Base-by-base conservation (phyloP, 169 alveolate genomes). In the Plasmodium gallinaceum region DNA sequence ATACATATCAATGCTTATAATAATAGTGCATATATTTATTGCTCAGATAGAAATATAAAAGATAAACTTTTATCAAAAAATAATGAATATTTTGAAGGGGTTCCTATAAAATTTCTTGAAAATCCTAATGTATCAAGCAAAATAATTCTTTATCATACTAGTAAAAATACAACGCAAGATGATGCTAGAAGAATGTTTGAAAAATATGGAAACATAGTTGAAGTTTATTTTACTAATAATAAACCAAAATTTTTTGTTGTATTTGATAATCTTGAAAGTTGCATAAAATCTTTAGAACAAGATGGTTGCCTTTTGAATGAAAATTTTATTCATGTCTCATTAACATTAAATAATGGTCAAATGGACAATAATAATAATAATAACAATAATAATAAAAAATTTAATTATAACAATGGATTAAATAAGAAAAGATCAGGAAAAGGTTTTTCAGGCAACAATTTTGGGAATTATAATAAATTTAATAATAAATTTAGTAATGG, bases 1-100 rank as follows among this genome's bases (percentile, higher is more conserved):
- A 18, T 57, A 24, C 5, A 68, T 12, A 32, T 74, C 10, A 62
- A 39, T 18, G 7, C 6, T 7, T 16, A 42, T 20, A 39, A 51
- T 52, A 68, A 68, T 26, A 37, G 64, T 68, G 91, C 85, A 12
- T 83, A 37, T 83, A n/a, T 83, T 9, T 68, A 54, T 68, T 68
- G 91, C 45, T 42, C 43, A n/a, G 83, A 52, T 2, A 22, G 42
- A 16, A 51, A 68, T 2, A 43, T 57, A 2, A 66, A 22, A 18
- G 83, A 83, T n/a, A 12, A 26, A n/a, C 46, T 76, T 0, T 68
- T 68, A n/a, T 9, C 20, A 12, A 76, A 48, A 39, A 9, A 62
- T 14, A 76, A 64, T 7, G 78, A 62, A 16, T 43, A 65, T 26
- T 76, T 76, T 58, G 62, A 76, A 8, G 89, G 89, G 1, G 46